phyloP scores from a whole-genome alignment of 768 basidiomycete genomes.

The Russula sp. region DNA sequence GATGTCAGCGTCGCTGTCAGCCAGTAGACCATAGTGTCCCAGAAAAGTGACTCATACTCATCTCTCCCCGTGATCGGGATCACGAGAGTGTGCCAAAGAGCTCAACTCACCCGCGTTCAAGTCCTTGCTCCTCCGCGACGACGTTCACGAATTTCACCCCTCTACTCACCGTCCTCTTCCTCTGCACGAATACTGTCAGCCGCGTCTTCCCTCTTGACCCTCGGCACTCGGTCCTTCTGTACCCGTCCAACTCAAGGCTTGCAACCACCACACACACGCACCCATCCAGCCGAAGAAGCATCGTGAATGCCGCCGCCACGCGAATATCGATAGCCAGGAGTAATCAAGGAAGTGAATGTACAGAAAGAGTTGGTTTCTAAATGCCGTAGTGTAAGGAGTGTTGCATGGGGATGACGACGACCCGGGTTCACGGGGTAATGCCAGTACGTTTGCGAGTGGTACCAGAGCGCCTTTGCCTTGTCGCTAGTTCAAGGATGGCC shows the following conservation, averaged over 20 bases:
- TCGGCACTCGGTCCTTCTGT: constrained; percentile 53
- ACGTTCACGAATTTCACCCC: constrained; percentile 80
- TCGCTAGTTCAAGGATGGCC: constrained; percentile 50
- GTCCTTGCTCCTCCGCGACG: constrained; percentile 62
- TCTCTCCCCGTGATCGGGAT: not conserved
- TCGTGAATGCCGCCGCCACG: constrained; percentile 36
- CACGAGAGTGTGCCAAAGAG: not conserved
- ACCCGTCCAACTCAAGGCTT: constrained; percentile 75
- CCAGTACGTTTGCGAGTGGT: too few species aligned
- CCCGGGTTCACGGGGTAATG: constrained; percentile 26
- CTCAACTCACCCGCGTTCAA: constrained; percentile 70
- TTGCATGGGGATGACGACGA: constrained; percentile 30
- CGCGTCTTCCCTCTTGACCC: constrained; percentile 26
- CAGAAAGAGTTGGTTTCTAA: constrained; percentile 64
- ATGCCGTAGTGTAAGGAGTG: constrained; percentile 61
- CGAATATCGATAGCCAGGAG: constrained; percentile 33
- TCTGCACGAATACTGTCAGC: constrained; percentile 31
- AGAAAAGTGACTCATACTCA: not conserved
- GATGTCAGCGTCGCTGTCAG: constrained; percentile 72
- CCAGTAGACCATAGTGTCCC: constrained; percentile 58
- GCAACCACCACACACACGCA: constrained; percentile 72
- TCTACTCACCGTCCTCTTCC: constrained; percentile 63
- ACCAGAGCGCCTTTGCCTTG: constrained; percentile 31
- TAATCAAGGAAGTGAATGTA: constrained; percentile 33
- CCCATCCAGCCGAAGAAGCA: constrained; percentile 61